A percentile compares a stretch with the other conserved stretches of the same genome.
Evolutionary conservation across 352 stramenopile genomes (phyloP).

Genomic region (Phytophthora nicotianae): DNA sequence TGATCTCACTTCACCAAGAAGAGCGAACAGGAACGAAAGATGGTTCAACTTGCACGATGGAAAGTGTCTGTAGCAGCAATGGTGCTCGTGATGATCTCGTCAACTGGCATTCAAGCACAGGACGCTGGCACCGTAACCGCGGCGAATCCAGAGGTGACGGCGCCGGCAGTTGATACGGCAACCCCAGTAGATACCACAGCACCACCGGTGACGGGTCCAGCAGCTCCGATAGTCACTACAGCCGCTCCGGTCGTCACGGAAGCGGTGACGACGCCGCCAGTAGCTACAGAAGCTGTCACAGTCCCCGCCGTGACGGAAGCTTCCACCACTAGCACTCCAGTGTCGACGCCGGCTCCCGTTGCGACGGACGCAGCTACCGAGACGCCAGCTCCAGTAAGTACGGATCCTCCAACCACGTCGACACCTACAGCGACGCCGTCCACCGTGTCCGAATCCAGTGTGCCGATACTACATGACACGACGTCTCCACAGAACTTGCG

Average conservation of each 20-base stretch:
- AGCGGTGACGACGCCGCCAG: slow-evolving; percentile 5
- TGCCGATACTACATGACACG: slow-evolving; percentile 7
- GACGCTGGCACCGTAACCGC: slow-evolving; percentile 13
- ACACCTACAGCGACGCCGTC: slow-evolving; percentile 11
- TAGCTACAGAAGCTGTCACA: slow-evolving; percentile 19
- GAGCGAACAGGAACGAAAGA: slow-evolving; percentile 10
- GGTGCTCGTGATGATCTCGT: slow-evolving; percentile 15
- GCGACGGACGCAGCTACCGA: slow-evolving; percentile 5
- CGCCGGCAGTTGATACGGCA: slow-evolving; percentile 1
- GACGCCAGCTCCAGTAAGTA: slow-evolving; percentile 1
- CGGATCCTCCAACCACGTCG: slow-evolving; percentile 5
- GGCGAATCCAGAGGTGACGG: slow-evolving; percentile 11
- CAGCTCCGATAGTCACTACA: slow-evolving; percentile 3
- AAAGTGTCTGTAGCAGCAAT: slow-evolving; percentile 15
- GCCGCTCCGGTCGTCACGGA: slow-evolving; percentile 14
- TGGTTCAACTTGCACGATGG: slow-evolving; percentile 26
- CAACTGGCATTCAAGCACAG: slow-evolving; percentile 19
- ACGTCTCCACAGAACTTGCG: slow-evolving; percentile 11
- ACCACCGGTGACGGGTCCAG: slow-evolving; percentile 10
- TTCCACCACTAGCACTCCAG: slow-evolving; percentile 1
- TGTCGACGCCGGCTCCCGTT: slow-evolving; percentile 1
- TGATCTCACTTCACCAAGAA: slow-evolving; percentile 8
- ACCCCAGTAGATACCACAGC: slow-evolving; percentile 1
- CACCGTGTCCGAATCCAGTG: slow-evolving; percentile 5
- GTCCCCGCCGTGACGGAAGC: slow-evolving; percentile 10